phyloP scores from a whole-genome alignment of 2,329 filamentous ascomycete species.

The Fusarium oxysporum region DNA sequence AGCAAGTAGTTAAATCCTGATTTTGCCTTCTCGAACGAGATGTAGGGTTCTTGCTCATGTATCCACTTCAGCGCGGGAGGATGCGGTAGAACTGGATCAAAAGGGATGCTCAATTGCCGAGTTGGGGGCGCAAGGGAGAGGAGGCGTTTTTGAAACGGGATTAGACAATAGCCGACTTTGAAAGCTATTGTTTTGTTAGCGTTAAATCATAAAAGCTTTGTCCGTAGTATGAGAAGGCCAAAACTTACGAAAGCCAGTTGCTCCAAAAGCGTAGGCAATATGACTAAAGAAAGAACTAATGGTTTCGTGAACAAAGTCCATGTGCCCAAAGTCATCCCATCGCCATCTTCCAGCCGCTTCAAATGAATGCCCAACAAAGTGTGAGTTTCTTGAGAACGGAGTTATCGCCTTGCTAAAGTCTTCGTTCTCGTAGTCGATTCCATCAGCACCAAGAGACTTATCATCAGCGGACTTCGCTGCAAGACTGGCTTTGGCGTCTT shows the following conservation, averaged over 20 bases:
- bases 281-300: neutral
- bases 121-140: neutral
- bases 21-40: neutral
- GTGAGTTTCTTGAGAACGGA: neutral
- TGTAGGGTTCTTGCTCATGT: neutral
- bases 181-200: neutral
- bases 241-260: neutral
- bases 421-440: too few species aligned
- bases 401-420: neutral
- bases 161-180: neutral
- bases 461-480: neutral
- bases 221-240: neutral
- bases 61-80: neutral
- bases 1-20: neutral
- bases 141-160: neutral
- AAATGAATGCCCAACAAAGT: neutral
- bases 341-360: neutral
- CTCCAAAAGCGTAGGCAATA: neutral
- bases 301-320: neutral
- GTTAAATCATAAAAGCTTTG: neutral
- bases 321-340: accelerated
- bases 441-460: neutral
- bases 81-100: neutral
- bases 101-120: neutral
- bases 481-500: neutral